Evolutionary conservation across 257 asterid genomes (phyloP), one percentile per base, ranked within the genome.

Genomic region (Gardenia jasminoides): DNA sequence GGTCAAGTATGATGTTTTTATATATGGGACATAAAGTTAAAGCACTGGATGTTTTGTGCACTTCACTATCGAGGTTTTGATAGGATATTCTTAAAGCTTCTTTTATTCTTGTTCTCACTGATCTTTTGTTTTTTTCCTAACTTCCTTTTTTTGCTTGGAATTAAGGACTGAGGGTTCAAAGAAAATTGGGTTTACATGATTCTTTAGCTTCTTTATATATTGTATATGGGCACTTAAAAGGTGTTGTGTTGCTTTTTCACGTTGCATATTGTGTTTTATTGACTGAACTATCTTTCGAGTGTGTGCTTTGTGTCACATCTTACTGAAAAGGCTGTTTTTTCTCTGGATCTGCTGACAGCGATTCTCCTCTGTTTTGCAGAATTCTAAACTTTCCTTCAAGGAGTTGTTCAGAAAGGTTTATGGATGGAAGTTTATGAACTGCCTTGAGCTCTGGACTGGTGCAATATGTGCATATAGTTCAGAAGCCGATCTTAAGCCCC

Each of bases 381-480:
- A 54, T 54, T 54, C n/a, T 19, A 68, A 46, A 26, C 61, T 52
- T 48, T 72, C 72, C 41, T 43, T 76, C 54, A 90, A 96, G 98
- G 97, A 92, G 75, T 75, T 92, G 76, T 91, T 88, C 81, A 84
- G 94, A 73, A 96, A 92, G 90, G 99, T 96, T 82, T 96, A 90
- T 82, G 94, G 93, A 83, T 96, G 99, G 98, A 93, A 96, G 88
- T 93, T 82, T 87, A 91, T 93, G 70, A 90, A 91, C 65, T 92
- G 97, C 84, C 89, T 96, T 84, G 99, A 96, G 92, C 94, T 96
- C 64, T 96, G 99, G 99, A 91, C 98, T 72, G 93, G 93, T 80
- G 97, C 92, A 80, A 84, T 95, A 48, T 93, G 94, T 86, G 89
- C 97, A 28, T 80, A 83, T 84, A 87, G 91, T 87, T 87, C 94